Evolutionary conservation across 2,329 filamentous ascomycete genomes (phyloP).

Genomic region (Ascocoryne sarcoides): DNA sequence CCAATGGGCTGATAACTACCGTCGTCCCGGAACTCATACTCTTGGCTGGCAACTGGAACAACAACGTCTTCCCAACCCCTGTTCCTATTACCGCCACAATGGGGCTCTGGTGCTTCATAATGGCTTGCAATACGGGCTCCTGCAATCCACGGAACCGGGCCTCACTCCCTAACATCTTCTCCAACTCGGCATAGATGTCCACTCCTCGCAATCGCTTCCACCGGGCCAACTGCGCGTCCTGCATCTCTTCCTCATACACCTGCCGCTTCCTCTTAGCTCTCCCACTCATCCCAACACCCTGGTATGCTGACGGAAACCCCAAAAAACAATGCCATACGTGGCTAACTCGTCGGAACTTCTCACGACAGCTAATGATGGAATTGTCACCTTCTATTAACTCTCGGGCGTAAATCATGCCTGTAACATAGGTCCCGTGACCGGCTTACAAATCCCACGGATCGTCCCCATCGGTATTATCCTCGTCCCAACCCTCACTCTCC

Average conservation of each 20-base stretch:
- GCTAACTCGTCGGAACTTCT: slow-evolving; percentile 6
- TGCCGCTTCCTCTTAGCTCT: slow-evolving; percentile 6
- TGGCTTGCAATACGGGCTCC: slow-evolving; percentile 6
- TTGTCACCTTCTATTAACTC: slow-evolving; percentile 11
- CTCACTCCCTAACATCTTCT: slow-evolving; percentile 5
- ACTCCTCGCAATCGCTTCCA: slow-evolving; percentile 7
- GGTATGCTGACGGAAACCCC: slow-evolving; percentile 5
- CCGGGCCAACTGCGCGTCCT: slow-evolving; percentile 3
- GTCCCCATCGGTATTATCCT: slow-evolving; percentile 4
- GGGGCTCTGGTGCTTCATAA: slow-evolving; percentile 8
- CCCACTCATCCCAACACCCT: slow-evolving; percentile 5
- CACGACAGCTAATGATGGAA: slow-evolving; percentile 6
- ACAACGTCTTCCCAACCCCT: slow-evolving; percentile 5
- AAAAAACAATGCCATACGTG: slow-evolving; percentile 7
- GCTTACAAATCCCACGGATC: slow-evolving; percentile 8
- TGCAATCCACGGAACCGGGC: slow-evolving; percentile 7
- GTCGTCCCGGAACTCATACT: slow-evolving; percentile 2
- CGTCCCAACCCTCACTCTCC: slow-evolving; percentile 2
- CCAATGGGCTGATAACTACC: slow-evolving; percentile 3
- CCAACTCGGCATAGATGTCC: slow-evolving; percentile 4
- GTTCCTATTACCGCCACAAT: slow-evolving; percentile 5
- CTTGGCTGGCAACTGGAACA: slow-evolving; percentile 3
- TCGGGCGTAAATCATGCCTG: slow-evolving; percentile 9
- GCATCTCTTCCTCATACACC: slow-evolving; percentile 7
- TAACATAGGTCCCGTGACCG: slow-evolving; percentile 14